Base-by-base conservation (phyloP, 2,329 filamentous ascomycete species). In the Arachnomyces sp. region DNA sequence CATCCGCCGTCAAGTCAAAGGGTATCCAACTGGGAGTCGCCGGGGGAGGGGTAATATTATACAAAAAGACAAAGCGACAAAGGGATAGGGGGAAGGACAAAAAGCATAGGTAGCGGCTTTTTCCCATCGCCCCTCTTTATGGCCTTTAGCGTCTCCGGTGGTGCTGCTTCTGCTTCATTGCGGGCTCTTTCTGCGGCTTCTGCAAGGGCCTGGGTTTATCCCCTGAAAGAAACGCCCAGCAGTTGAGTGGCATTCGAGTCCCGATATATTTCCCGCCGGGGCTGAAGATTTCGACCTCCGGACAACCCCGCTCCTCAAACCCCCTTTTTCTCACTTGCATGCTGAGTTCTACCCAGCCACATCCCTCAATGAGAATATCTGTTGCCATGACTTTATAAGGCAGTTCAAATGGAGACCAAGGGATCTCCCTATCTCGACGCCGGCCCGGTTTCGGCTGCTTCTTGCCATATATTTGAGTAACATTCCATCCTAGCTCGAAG, bases 291-390 rank as follows among this genome's bases (percentile, higher is more conserved):
- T 96, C 89, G 5, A 98, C 74, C 7, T 79, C 70, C 0, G 87
- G 87, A 68, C 78, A 79, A 11, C 42, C n/a, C 7, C 33, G 31
- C 39, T 53, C 42, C 28, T 50, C 28, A 16, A 46, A 32, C 14
- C 53, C 67, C 54, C 63, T 74, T 12, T 71, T 76, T 37, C 90
- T 77, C 7, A 93, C 77, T 63, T 98, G 90, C 2, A 81, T 81
- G 1, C 80, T 81, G 31, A 98, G 62, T 63, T 98, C 92, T 2
- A 98, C 74, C 84, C 93, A 98, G 6, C 92, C 92, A 17, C 88
- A 82, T 2, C 92, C 88, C 59, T 96, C 90, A 36, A 98, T 79
- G 11, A 98, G 67, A 16, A 98, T 79, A 56, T 98, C 93, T 0
- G 82, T 75, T 7, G 82, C 79, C 44, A 92, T 72, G 2, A 96